Conservation (phyloP, 352 stramenopile genomes). For the Thalassiosira exigua region DNA sequence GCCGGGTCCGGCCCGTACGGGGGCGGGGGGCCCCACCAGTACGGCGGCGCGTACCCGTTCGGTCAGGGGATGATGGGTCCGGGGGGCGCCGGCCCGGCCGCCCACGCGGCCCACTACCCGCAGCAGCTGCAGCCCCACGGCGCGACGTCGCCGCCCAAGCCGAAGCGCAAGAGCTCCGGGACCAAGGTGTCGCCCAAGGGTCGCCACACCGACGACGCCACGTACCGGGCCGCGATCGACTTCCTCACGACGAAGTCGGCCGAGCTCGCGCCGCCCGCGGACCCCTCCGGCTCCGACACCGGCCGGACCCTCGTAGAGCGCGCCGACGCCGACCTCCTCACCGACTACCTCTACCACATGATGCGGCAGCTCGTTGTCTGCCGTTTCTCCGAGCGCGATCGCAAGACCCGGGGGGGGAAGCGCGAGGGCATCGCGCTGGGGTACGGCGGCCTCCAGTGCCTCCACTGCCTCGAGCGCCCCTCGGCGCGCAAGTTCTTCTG, state of each 20-base stretch:
- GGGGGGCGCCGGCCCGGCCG: neutral
- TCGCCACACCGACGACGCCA: conserved; percentile 32
- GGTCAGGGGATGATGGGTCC: neutral
- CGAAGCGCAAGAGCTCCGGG: conserved; percentile 14
- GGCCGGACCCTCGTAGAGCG: conserved; percentile 13
- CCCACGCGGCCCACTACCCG: conserved; percentile 2
- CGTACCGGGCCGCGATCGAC: conserved; percentile 40
- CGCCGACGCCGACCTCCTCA: neutral
- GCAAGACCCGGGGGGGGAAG: conserved; percentile 54
- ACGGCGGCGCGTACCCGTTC: no score
- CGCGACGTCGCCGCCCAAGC: neutral
- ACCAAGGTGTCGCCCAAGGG: conserved; percentile 46
- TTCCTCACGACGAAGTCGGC: conserved; percentile 32
- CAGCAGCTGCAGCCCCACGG: neutral
- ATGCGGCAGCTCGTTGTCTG: conserved; percentile 55
- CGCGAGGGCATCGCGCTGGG: conserved; percentile 41
- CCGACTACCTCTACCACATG: conserved; percentile 36
- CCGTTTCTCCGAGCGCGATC: conserved; percentile 55
- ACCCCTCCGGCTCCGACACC: conserved; percentile 34
- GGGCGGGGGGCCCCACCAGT: no score
- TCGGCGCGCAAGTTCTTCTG: conserved; percentile 55
- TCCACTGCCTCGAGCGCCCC: conserved; percentile 51
- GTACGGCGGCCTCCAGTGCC: conserved; percentile 51
- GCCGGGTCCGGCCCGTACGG: no score
- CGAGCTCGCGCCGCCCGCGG: conserved; percentile 12